These are phyloP conservation scores for Lactifluus pinguis DNA, from an alignment of 768 basidiomycete genomes.

Conservation along the genomic window DNA sequence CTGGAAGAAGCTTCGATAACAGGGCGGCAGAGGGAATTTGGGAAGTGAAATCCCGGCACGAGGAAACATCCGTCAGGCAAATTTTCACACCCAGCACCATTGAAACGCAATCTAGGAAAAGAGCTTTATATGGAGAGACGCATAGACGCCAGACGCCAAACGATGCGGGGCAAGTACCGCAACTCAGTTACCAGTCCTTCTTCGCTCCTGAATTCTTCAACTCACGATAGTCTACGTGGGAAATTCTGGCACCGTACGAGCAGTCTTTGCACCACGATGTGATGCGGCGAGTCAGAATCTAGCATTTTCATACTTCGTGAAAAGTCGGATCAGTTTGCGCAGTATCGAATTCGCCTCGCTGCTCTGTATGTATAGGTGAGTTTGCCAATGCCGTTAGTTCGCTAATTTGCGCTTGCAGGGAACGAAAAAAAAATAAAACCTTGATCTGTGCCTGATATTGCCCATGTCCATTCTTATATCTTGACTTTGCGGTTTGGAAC, in stretches of 20 bases:
- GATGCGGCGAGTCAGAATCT: background rate
- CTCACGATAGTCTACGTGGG: background rate
- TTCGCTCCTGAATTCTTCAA: background rate
- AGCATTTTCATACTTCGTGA: background rate
- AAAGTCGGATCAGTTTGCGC: background rate
- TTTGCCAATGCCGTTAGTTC: background rate
- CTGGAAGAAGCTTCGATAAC: conserved; percentile 5
- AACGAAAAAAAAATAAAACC: background rate
- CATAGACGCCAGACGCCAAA: conserved; percentile 15
- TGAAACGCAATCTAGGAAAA: conserved; percentile 9
- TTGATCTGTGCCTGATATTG: background rate
- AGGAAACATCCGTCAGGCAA: conserved; percentile 10
- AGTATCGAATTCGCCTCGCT: background rate
- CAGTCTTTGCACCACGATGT: background rate
- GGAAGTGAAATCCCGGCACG: conserved; percentile 9
- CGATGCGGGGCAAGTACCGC: background rate
- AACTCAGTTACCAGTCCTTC: background rate
- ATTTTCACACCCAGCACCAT: conserved; percentile 16
- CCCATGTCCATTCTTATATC: background rate
- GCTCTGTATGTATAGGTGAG: background rate
- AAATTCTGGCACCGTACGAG: background rate
- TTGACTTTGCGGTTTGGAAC: background rate
- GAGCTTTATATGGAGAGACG: conserved; percentile 6
- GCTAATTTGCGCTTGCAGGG: conserved; percentile 2
- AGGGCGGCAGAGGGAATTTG: conserved; percentile 4